Evolutionary conservation across 2,329 filamentous ascomycete species (phyloP), one percentile per base, ranked within the genome.

Genomic region (Ophiostoma tasmaniense): DNA sequence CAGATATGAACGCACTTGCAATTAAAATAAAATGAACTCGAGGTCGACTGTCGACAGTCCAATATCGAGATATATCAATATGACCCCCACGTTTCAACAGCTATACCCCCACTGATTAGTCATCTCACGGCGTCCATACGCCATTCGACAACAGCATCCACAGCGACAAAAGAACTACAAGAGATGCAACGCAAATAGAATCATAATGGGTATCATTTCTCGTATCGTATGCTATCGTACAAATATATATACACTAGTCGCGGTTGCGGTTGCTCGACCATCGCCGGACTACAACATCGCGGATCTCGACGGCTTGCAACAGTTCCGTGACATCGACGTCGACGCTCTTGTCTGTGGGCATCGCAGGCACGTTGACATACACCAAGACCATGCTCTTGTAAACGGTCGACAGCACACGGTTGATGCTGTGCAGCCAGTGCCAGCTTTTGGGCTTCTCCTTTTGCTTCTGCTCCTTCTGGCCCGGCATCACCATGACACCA

Each of bases 341-440:
- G 55, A n/a, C 59, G n/a, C 7, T 62, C 2, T 80, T 77, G 35
- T 81, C 79, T 64, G 80, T 79, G 20, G 82, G 75, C 1, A 91
- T 90, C 3, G 89, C 84, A 1, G 95, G 95, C 5, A 99, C 84
- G 72, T 98, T 93, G 14, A 99, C 93, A 76, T 97, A 99, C 55
- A 91, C 89, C 39, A 99, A 77, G 50, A 98, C 88, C 73, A 99
- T 78, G 66, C 89, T 97, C 83, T 99, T 99, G 76, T 90, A 87
- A 5, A 96, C 95, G 74, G 96, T 92, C 1, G 89, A 89, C 74
- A 98, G 87, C 20, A 98, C 93, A 10, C 95, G 87, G 73, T 97
- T 96, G 62, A 96, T 85, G 64, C 91, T 90, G 79, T 97, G 94
- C 66, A 98, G 81, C 90, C 90, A 93, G 75, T 89, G 87, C 92